Evolutionary conservation across 768 basidiomycete species (phyloP).

Genomic region (Tulasnella calospora): DNA sequence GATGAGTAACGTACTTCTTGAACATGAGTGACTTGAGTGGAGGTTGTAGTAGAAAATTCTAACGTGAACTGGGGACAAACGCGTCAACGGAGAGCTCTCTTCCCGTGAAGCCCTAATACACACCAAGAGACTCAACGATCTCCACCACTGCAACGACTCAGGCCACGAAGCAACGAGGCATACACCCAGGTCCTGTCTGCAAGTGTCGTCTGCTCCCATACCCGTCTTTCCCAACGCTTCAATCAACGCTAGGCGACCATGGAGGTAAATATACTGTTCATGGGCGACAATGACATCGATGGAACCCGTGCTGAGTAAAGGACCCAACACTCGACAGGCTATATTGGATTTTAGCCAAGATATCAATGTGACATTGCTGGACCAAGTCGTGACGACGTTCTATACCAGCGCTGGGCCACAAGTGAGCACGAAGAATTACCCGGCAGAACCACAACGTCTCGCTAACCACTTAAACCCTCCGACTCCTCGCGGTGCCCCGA

Average conservation of each 20-base stretch:
- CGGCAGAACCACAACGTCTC: neutral
- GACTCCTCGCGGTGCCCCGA: neutral
- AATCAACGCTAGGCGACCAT: slow-evolving; percentile 1
- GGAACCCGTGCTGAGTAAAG: neutral
- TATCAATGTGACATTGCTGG: slow-evolving; percentile 87
- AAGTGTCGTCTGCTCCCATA: slow-evolving; percentile 11
- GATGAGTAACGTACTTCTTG: slow-evolving; percentile 8
- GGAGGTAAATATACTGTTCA: neutral
- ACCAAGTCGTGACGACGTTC: slow-evolving; percentile 89
- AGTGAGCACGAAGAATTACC: slow-evolving; percentile 43
- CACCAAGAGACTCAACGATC: slow-evolving; percentile 4
- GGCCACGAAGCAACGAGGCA: neutral
- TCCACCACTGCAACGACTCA: slow-evolving; percentile 2
- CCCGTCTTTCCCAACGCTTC: neutral
- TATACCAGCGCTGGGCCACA: slow-evolving; percentile 81
- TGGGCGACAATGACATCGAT: neutral
- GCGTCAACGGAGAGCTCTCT: neutral
- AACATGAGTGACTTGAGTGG: slow-evolving; percentile 16
- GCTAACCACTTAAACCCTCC: slow-evolving; percentile 11
- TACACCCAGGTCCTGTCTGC: neutral
- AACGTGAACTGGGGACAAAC: slow-evolving; percentile 23
- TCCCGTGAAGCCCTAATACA: slow-evolving; percentile 14
- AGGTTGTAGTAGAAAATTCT: slow-evolving; percentile 26
- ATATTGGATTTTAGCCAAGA: slow-evolving; percentile 75
- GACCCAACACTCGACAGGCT: slow-evolving; percentile 10